Evolutionary conservation across 1,284 basidiomycete species (phyloP).

Genomic region (Cutaneotrichosporon dermatis): DNA sequence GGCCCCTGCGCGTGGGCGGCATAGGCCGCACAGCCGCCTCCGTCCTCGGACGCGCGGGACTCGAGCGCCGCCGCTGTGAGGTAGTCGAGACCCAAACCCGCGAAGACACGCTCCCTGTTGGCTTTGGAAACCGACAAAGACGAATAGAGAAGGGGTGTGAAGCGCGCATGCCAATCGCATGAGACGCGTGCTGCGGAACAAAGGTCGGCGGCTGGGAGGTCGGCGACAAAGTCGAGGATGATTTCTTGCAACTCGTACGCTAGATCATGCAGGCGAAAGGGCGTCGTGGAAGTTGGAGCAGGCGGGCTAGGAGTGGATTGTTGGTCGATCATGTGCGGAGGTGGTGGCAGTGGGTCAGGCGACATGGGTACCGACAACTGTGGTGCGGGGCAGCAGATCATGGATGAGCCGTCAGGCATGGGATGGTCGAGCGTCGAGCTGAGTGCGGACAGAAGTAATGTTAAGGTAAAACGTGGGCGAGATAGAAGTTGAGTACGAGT

Average conservation of each 20-base stretch:
- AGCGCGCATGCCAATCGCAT: constrained; percentile 6
- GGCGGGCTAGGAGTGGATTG: background rate
- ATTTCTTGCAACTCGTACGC: constrained; percentile 10
- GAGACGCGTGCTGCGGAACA: constrained; percentile 4
- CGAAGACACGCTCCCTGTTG: constrained; percentile 8
- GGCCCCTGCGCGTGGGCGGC: background rate
- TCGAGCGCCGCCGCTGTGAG: constrained; percentile 14
- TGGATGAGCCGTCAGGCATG: background rate
- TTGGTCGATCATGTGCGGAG: too few relatives aligned
- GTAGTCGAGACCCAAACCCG: constrained; percentile 15
- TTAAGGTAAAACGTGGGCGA: too few relatives aligned
- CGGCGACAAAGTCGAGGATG: constrained; percentile 8
- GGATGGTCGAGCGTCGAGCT: background rate
- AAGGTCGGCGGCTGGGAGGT: constrained; percentile 4
- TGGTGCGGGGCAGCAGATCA: background rate
- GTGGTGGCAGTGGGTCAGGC: too few relatives aligned
- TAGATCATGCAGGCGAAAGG: constrained; percentile 9
- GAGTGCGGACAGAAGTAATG: background rate
- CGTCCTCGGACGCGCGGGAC: constrained; percentile 8
- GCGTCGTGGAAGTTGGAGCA: background rate
- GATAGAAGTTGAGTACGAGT: background rate
- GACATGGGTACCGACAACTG: too few relatives aligned
- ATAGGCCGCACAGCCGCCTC: background rate
- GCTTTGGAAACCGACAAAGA: constrained; percentile 4
- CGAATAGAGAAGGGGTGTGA: constrained; percentile 11